A percentile compares a stretch with the other conserved stretches of the same genome.
Evolutionary conservation across 345 rosid genomes (phyloP).

Genomic region (Citrus trifoliata): DNA sequence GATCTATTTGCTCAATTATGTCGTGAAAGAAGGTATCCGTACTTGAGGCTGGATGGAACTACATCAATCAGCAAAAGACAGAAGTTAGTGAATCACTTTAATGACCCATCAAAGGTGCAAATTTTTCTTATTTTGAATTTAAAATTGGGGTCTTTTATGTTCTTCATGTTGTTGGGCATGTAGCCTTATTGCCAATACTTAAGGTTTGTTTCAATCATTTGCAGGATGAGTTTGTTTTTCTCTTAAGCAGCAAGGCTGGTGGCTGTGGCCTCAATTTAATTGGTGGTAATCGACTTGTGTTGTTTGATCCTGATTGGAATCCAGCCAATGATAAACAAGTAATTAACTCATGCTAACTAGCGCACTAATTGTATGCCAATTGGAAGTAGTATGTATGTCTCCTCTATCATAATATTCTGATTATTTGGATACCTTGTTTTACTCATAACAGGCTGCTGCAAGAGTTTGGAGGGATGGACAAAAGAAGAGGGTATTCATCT

Average conservation of each 20-base stretch:
- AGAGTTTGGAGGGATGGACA: conserved; percentile 99
- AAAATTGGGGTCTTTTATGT: conserved; percentile 1
- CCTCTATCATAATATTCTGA: conserved; percentile 18
- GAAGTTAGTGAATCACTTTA: conserved; percentile 83
- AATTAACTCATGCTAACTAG: conserved; percentile 16
- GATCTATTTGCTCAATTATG: conserved; percentile 97
- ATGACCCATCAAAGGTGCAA: conserved; percentile 78
- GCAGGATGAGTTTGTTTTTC: conserved; percentile 96
- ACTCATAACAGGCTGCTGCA: conserved; percentile 80
- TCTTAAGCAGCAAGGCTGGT: conserved; percentile 98
- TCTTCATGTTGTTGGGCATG: neutral
- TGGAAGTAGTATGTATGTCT: conserved; percentile 7
- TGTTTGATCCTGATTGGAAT: conserved; percentile 99
- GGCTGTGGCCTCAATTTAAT: conserved; percentile 98
- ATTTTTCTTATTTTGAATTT: neutral
- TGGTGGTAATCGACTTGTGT: conserved; percentile 88
- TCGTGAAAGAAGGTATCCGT: conserved; percentile 96
- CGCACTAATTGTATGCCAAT: neutral
- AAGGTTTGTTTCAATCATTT: conserved; percentile 15
- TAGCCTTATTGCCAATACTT: neutral
- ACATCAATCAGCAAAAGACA: conserved; percentile 96
- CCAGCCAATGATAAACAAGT: conserved; percentile 99
- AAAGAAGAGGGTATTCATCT: conserved; percentile 93
- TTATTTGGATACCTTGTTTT: conserved; percentile 15
- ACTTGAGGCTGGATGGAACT: conserved; percentile 88